Conservation (phyloP, 805 yeast species). For the Candida alai region DNA sequence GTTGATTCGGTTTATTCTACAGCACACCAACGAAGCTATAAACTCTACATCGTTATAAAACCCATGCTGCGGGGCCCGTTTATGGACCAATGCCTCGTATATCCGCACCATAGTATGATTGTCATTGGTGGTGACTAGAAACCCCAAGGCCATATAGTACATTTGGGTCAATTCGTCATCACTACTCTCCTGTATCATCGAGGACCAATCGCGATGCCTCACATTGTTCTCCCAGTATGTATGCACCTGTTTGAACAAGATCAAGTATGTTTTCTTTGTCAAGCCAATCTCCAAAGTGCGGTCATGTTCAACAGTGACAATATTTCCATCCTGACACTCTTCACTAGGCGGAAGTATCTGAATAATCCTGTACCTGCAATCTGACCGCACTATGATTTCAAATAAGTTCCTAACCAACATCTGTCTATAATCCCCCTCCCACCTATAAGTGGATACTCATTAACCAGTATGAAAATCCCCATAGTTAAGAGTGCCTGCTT, state of each 20-base stretch:
- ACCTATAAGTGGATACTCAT: slow-evolving; percentile 1
- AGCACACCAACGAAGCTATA: slow-evolving; percentile 26
- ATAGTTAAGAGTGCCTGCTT: no score
- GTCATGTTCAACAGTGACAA: slow-evolving; percentile 5
- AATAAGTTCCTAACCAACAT: background rate
- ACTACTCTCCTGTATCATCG: slow-evolving; percentile 1
- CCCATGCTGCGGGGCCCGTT: slow-evolving; percentile 10
- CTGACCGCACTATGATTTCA: background rate
- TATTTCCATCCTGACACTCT: background rate
- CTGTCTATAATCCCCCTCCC: no score
- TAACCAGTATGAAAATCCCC: no score
- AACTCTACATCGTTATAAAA: slow-evolving; percentile 23
- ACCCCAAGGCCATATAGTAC: slow-evolving; percentile 31
- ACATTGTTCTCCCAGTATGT: slow-evolving; percentile 27
- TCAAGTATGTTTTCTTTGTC: slow-evolving; percentile 25
- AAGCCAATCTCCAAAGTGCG: slow-evolving; percentile 29
- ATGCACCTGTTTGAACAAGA: slow-evolving; percentile 31
- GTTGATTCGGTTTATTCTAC: slow-evolving; percentile 30
- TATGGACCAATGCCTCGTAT: slow-evolving; percentile 23
- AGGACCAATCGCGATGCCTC: slow-evolving; percentile 5
- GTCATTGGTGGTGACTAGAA: slow-evolving; percentile 36
- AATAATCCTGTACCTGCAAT: slow-evolving; percentile 7
- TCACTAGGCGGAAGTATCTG: slow-evolving; percentile 5
- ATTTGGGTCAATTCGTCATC: slow-evolving; percentile 3
- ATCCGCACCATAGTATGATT: slow-evolving; percentile 26